These are phyloP conservation scores for Taiozyma sp. DNA, from an alignment of 1,139 yeast genomes.

Conservation along the genomic window DNA sequence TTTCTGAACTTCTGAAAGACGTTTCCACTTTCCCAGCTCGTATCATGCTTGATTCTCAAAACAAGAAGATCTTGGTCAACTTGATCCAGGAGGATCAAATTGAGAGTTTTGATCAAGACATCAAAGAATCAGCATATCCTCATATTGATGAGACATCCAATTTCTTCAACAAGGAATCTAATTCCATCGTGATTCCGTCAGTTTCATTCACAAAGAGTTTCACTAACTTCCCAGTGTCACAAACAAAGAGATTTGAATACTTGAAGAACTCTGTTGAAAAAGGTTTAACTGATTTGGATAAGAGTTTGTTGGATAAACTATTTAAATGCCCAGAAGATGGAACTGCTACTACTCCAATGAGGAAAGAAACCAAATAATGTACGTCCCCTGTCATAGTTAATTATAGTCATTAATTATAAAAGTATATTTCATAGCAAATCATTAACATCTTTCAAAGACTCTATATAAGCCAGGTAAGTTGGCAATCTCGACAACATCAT, in stretches of 20 bases:
- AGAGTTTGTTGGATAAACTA: constrained; percentile 13
- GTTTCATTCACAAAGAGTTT: constrained; percentile 15
- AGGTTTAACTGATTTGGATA: constrained; percentile 15
- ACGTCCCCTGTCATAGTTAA: not conserved
- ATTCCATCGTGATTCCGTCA: constrained; percentile 26
- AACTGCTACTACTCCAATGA: not conserved
- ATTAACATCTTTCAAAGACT: constrained; percentile 86
- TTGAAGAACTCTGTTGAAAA: constrained; percentile 10
- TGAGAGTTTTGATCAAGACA: constrained; percentile 14
- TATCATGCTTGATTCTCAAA: constrained; percentile 20
- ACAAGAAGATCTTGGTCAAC: constrained; percentile 17
- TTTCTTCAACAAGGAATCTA: constrained; percentile 21
- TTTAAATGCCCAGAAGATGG: constrained; percentile 4
- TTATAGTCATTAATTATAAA: too few species aligned
- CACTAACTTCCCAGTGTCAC: constrained; percentile 18
- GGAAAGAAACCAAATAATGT: not conserved
- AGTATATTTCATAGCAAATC: not conserved
- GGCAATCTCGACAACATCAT: constrained; percentile 76
- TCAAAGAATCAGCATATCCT: constrained; percentile 19
- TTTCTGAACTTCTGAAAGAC: constrained; percentile 25
- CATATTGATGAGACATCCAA: constrained; percentile 16
- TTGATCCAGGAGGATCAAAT: constrained; percentile 19
- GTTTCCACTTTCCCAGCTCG: constrained; percentile 26
- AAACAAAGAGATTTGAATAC: constrained; percentile 15
- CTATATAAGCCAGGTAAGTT: constrained; percentile 85